These are phyloP conservation scores for Cairneyella variabilis DNA, from an alignment of 495 filamentous ascomycete species.

Conservation along the genomic window DNA sequence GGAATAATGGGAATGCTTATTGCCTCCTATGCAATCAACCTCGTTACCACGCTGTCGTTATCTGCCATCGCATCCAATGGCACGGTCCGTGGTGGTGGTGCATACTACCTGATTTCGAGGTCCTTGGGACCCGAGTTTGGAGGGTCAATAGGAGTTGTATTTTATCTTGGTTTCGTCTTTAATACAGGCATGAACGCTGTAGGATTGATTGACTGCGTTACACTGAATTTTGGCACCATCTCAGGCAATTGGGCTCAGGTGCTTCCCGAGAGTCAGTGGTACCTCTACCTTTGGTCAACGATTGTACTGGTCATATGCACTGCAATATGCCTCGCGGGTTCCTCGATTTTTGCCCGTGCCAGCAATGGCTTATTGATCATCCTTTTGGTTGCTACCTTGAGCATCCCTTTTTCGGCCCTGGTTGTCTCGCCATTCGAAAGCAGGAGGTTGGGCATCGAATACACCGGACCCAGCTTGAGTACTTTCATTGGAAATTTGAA, in stretches of 20 bases:
- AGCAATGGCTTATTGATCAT: conserved; percentile 77
- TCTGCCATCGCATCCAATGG: conserved; percentile 90
- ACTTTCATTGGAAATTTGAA: conserved; percentile 71
- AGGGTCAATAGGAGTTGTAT: conserved; percentile 86
- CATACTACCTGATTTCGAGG: conserved; percentile 86
- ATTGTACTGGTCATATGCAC: conserved; percentile 70
- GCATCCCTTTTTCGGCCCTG: conserved; percentile 74
- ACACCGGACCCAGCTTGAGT: conserved; percentile 66
- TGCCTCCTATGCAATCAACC: conserved; percentile 69
- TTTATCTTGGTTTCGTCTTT: conserved; percentile 79
- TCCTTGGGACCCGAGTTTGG: conserved; percentile 87
- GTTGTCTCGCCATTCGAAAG: conserved; percentile 62
- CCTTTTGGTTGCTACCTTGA: conserved; percentile 70
- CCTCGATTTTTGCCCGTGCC: conserved; percentile 73
- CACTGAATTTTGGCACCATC: conserved; percentile 64
- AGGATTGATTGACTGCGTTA: conserved; percentile 79
- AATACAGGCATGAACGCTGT: conserved; percentile 90
- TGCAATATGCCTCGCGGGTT: conserved; percentile 72
- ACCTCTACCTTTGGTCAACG: conserved; percentile 75
- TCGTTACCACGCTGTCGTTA: conserved; percentile 80
- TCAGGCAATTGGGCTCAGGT: conserved; percentile 56
- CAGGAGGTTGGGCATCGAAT: conserved; percentile 58
- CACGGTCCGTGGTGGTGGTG: conserved; percentile 81
- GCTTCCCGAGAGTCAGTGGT: conserved; percentile 69
- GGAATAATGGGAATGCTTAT: conserved; percentile 73